Evolutionary conservation across 106 monocot species (phyloP).

Genomic region (Phalaenopsis aphrodite): DNA sequence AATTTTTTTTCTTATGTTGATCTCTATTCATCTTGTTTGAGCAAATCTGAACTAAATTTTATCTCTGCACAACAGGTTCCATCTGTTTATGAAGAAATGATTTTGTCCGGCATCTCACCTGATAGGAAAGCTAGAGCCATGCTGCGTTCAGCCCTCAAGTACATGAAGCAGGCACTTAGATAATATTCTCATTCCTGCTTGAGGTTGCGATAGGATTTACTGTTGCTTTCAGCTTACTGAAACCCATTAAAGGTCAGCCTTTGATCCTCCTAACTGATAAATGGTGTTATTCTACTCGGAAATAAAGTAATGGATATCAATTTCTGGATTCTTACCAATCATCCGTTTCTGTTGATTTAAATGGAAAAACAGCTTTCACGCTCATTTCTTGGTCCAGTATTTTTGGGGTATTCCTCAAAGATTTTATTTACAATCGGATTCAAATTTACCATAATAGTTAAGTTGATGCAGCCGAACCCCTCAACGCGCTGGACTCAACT

Average conservation of each 20-base stretch:
- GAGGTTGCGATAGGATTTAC: background rate
- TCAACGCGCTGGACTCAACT: too few species aligned
- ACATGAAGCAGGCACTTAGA: conserved; percentile 22
- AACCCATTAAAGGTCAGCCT: conserved; percentile 1
- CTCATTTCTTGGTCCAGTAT: background rate
- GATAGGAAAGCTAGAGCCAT: conserved; percentile 28
- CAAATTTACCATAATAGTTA: too few species aligned
- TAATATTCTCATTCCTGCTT: background rate
- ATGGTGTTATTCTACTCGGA: background rate
- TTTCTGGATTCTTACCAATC: background rate
- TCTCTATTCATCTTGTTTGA: background rate
- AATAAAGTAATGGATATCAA: background rate
- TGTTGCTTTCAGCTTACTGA: background rate
- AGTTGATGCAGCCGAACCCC: too few species aligned
- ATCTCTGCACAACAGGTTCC: conserved; percentile 13
- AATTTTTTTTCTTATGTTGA: background rate
- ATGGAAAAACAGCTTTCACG: background rate
- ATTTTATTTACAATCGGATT: too few species aligned
- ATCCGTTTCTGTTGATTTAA: background rate
- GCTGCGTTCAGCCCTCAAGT: conserved; percentile 26
- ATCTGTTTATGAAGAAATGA: conserved; percentile 28
- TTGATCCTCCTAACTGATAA: background rate
- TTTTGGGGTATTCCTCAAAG: too few species aligned
- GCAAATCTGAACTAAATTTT: background rate
- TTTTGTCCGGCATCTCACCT: conserved; percentile 18